Evolutionary conservation across 768 basidiomycete species (phyloP), one percentile per base, ranked within the genome.

Genomic region (Tulasnella sp.): DNA sequence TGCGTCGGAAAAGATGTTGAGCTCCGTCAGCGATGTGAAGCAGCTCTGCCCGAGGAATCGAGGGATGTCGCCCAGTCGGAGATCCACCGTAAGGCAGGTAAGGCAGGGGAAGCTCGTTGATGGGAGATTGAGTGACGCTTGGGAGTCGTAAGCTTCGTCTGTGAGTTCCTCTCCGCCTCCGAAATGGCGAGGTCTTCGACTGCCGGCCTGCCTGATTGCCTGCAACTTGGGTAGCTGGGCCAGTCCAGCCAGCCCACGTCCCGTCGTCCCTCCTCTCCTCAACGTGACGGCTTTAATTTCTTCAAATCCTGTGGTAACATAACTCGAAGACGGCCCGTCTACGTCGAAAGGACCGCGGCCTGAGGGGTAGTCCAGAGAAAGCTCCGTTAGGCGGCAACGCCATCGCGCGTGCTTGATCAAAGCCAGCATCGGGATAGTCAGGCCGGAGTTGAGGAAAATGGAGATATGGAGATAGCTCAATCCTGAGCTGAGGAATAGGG

Each of bases 321-420:
- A 37, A 14, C 28, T 28, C 11, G 5, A 34, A 28, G 64, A 69
- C 34, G 9, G 31, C 12, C 5, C 64, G 6, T 69, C 64, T 31
- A 14, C 64, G 34, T 69, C 64, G 64, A 69, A 28, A 16, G 64
- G 64, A 37, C 64, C 34, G 28, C 31, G 64, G 37, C 64, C 64
- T 37, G 64, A 4, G 5, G 64, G 64, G 28, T 69, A 69, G 31
- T 69, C 64, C 9, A 69, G 34, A 14, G 64, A 37, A 2, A 69
- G 34, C 64, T 69, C 64, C 64, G 64, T 69, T 18, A 69, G 64
- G 34, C 64, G 64, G 28, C 64, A 69, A 28, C 64, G 64, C 64
- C 31, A 69, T 31, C 64, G 31, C 6, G 64, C 64, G 14, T 69
- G 34, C 64, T 69, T 69, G 31, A 69, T 37, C 7, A 69, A 37